A percentile compares a stretch with the other conserved stretches of the same genome.
Evolutionary conservation across 225 moss, liverwort and hornwort species (phyloP).

Genomic region (Thuidium tamariscinum): DNA sequence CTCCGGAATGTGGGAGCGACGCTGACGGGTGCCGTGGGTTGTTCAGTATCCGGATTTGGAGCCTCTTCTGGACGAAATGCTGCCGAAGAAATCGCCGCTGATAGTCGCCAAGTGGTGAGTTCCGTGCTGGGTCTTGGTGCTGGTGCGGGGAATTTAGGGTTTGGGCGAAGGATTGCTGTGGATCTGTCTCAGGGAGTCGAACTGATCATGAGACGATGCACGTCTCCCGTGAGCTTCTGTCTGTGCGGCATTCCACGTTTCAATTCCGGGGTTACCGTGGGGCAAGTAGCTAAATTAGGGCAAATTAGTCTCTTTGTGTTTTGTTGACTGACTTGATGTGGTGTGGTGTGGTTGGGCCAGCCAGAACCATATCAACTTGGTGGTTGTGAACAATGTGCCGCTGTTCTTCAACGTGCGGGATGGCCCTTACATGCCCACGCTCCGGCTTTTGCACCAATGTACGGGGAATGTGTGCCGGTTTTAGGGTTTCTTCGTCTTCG

Average conservation of each 20-base stretch:
- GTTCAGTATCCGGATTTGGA: conserved; percentile 86
- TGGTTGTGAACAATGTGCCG: conserved; percentile 85
- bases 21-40: conserved; percentile 1
- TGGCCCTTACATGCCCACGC: conserved; percentile 97
- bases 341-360: conserved; percentile 26
- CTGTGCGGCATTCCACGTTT: not conserved
- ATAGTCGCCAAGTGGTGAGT: conserved; percentile 92
- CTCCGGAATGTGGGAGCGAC: not conserved
- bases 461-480: not conserved
- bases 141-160: not conserved
- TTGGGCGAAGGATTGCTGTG: not conserved
- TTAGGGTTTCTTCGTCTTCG: not conserved
- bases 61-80: conserved; percentile 79
- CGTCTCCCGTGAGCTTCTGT: not conserved
- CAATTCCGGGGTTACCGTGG: not conserved
- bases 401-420: conserved; percentile 98
- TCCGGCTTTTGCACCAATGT: conserved; percentile 94
- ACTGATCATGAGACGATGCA: not conserved
- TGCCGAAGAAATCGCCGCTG: conserved; percentile 82
- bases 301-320: not conserved
- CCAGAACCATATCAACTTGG: conserved; percentile 97
- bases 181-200: not conserved
- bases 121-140: not conserved
- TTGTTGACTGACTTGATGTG: not conserved
- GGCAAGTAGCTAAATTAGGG: not conserved